Conservation (phyloP, 2,329 filamentous ascomycete species). For the Knoxdaviesia capensis region DNA sequence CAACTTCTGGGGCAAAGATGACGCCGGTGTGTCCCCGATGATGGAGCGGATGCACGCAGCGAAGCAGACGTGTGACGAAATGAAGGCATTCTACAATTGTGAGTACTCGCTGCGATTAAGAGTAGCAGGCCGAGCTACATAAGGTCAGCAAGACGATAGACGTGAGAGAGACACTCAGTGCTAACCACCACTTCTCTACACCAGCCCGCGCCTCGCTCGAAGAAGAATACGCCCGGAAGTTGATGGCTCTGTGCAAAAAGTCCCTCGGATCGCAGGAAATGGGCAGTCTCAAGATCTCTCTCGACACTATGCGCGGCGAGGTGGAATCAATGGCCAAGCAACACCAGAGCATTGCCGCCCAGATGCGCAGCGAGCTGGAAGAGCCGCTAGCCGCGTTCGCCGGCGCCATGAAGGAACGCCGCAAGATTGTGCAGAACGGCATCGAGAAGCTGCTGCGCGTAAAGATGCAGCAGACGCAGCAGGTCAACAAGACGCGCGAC, state of each 20-base stretch:
- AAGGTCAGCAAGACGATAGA: not conserved
- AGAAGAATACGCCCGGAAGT: slow-evolving; percentile 85
- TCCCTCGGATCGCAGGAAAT: slow-evolving; percentile 72
- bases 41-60: slow-evolving; percentile 87
- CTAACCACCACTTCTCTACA: not conserved
- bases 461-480: slow-evolving; percentile 77
- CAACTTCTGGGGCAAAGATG: slow-evolving; percentile 99
- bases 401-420: slow-evolving; percentile 85
- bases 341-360: slow-evolving; percentile 69
- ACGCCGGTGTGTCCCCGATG: slow-evolving; percentile 81
- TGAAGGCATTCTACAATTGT: slow-evolving; percentile 80
- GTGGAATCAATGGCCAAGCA: slow-evolving; percentile 88
- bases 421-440: slow-evolving; percentile 87
- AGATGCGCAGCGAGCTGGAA: slow-evolving; percentile 93
- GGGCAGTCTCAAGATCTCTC: slow-evolving; percentile 62
- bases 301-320: slow-evolving; percentile 76
- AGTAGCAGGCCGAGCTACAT: not conserved
- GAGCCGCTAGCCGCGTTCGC: slow-evolving; percentile 83
- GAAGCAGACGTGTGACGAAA: slow-evolving; percentile 85
- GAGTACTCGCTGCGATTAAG: slow-evolving; percentile 9
- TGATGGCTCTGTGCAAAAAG: slow-evolving; percentile 72
- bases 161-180: not conserved
- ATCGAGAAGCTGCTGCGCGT: slow-evolving; percentile 88
- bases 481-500: slow-evolving; percentile 90
- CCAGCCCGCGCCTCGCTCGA: slow-evolving; percentile 78